Conservation (phyloP, 306 rosid genomes). For the Canavalia ensiformis region DNA sequence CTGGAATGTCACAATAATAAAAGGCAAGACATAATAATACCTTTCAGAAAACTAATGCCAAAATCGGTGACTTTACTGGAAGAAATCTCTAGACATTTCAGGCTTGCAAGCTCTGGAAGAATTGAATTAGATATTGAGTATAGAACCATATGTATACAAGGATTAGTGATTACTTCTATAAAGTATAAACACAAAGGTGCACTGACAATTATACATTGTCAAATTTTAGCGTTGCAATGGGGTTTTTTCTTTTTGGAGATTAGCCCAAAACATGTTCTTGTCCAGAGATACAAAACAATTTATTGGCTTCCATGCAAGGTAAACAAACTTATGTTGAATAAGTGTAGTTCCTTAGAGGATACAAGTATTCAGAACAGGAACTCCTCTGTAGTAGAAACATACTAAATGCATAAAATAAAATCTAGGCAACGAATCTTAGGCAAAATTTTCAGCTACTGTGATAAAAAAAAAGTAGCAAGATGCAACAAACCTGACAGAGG, state of each 20-base stretch:
- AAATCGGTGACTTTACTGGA: slow-evolving; percentile 82
- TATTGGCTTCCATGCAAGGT: neutral
- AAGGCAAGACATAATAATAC: slow-evolving; percentile 50
- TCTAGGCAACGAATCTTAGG: slow-evolving; percentile 1
- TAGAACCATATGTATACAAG: slow-evolving; percentile 28
- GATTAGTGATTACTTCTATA: slow-evolving; percentile 40
- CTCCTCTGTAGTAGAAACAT: slow-evolving; percentile 36
- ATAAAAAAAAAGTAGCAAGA: slow-evolving; percentile 36
- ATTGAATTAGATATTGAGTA: slow-evolving; percentile 44
- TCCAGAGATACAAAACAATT: slow-evolving; percentile 25
- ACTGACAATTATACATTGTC: slow-evolving; percentile 25
- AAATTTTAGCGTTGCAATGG: slow-evolving; percentile 3
- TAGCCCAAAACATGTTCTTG: neutral
- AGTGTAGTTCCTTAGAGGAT: neutral
- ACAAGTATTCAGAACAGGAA: slow-evolving; percentile 8
- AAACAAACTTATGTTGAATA: slow-evolving; percentile 19
- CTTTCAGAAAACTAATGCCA: slow-evolving; percentile 82
- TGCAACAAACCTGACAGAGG: slow-evolving; percentile 75
- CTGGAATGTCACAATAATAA: slow-evolving; percentile 11
- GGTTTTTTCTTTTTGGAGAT: too few relatives aligned
- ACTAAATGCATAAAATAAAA: slow-evolving; percentile 17
- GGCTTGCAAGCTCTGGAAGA: slow-evolving; percentile 79
- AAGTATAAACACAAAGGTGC: slow-evolving; percentile 19
- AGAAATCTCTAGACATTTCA: slow-evolving; percentile 79
- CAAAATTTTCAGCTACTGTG: slow-evolving; percentile 37